Evolutionary conservation across 495 filamentous ascomycete species (phyloP), one percentile per base, ranked within the genome.

Genomic region (Talaromyces adpressus): DNA sequence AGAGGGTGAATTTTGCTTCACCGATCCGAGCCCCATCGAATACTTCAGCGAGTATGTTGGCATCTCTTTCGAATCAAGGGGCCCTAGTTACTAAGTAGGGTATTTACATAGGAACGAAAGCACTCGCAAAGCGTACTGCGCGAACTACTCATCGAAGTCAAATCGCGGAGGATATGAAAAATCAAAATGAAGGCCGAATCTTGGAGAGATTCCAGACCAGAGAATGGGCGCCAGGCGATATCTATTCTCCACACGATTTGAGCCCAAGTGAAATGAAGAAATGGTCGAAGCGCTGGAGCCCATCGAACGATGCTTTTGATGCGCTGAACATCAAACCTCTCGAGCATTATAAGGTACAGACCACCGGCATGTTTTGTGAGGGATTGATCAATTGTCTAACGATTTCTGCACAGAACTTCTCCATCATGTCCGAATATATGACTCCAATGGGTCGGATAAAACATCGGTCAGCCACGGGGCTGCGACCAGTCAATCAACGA

Each of bases 241-340:
- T 95, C 54, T 97, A 97, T 74, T 83, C 92, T 47, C 95, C 95
- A 47, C 89, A 92, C 72, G 94, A 98, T 79, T 75, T 98, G 60
- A 87, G 83, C 62, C 77, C 85, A 7, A 72, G 77, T 61, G 91
- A 96, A 81, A 87, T 88, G 85, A 77, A 72, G 72, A 91, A 89
- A 76, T 89, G 85, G 80, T 79, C 77, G 64, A 74, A 79, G 68
- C 78, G 76, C 68, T 68, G 73, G 61, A 73, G 71, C 61, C 82
- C 81, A 58, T 67, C 69, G 27, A 73, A 66, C 51, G 95, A 98
- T 76, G 83, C 85, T 23, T 87, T 98, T 68, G 92, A 97, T 75
- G 73, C 86, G 29, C 72, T 98, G 74, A 88, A 88, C 20, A 75
- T 97, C 51, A 88, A 92, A 64, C 95, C 94, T 14, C 66, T 93